Conservation (phyloP, 148 eudicot species). For the Heliosperma pusillum region DNA sequence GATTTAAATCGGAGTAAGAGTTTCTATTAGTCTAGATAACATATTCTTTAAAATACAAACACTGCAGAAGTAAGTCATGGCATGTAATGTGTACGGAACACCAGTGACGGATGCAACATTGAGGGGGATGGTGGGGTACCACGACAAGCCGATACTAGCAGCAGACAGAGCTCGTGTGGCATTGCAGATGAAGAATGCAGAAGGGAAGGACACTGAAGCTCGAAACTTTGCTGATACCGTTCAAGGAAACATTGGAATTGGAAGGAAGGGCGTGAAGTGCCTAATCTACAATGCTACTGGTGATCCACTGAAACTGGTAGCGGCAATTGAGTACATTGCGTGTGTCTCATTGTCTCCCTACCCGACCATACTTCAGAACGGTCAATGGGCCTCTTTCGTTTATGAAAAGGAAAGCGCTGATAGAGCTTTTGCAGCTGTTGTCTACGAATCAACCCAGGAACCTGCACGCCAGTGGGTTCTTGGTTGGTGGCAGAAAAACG, state of each 20-base stretch:
- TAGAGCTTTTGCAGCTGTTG: no score
- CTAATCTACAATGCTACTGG: not conserved
- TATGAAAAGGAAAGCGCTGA: no score
- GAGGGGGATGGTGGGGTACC: not conserved
- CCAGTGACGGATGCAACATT: not conserved
- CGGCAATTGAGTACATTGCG: not conserved
- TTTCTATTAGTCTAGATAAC: no score
- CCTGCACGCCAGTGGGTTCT: no score
- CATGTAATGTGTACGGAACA: not conserved
- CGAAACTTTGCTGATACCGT: not conserved
- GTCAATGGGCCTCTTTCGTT: not conserved
- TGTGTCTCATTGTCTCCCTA: not conserved
- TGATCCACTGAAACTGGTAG: not conserved
- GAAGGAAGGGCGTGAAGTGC: not conserved
- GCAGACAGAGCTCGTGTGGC: not conserved
- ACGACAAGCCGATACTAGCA: not conserved
- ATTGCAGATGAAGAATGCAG: not conserved
- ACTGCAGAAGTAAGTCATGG: not conserved
- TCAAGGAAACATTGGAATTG: not conserved
- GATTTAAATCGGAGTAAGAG: no score
- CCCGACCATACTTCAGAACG: not conserved
- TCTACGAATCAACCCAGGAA: no score
- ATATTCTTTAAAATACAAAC: no score
- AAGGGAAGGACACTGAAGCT: not conserved
- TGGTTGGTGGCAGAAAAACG: no score